A percentile compares a stretch with the other conserved stretches of the same genome.
These are phyloP conservation scores for Melanomma pulvis-pyrius DNA, from an alignment of 495 filamentous ascomycete genomes.

Conservation along the genomic window DNA sequence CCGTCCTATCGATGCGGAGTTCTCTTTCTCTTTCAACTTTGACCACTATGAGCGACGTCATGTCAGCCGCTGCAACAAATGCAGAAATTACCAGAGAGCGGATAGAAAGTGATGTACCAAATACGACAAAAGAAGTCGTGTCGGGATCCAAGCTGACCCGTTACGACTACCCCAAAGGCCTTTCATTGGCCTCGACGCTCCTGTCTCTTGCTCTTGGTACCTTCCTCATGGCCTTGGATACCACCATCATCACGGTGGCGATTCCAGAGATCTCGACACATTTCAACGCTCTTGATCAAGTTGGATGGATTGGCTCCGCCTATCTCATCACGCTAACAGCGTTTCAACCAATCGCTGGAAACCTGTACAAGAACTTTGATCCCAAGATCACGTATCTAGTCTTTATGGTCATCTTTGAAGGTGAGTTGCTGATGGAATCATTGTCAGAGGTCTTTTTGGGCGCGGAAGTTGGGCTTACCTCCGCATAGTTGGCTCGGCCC, in stretches of 20 bases:
- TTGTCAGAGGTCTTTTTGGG: background rate
- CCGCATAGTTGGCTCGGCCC: constrained; percentile 26
- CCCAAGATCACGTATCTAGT: constrained; percentile 6
- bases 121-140: background rate
- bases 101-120: background rate
- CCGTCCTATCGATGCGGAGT: too few relatives aligned
- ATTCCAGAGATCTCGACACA: constrained; percentile 56
- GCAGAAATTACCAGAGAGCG: background rate
- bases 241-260: background rate
- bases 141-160: background rate
- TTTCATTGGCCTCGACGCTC: background rate
- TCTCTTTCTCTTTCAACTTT: too few relatives aligned
- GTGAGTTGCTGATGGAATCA: background rate
- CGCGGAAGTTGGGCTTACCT: background rate
- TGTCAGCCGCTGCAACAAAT: too few relatives aligned
- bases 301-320: constrained; percentile 56
- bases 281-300: constrained; percentile 52
- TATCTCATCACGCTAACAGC: constrained; percentile 59
- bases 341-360: constrained; percentile 58
- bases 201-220: background rate
- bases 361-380: constrained; percentile 50
- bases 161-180: background rate
- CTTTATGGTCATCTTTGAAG: constrained; percentile 48
- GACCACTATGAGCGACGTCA: too few relatives aligned
- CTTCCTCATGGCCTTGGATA: background rate